Conservation (phyloP, 2,329 filamentous ascomycete species). For the Fusarium buxicola region DNA sequence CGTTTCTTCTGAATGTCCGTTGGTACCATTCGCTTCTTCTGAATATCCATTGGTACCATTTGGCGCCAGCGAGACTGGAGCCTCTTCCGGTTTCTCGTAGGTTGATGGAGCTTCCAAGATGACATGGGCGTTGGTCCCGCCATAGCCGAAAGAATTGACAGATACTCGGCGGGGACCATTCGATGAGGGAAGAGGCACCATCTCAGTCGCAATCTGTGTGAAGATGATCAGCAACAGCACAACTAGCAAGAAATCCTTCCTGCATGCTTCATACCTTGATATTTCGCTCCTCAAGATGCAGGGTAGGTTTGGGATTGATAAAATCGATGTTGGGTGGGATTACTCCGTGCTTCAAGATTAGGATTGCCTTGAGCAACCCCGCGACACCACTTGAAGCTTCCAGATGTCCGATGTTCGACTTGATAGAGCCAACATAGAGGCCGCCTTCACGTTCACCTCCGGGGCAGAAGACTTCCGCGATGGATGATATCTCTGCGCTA, state of each 20-base stretch:
- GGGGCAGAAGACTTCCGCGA: slow-evolving; percentile 27
- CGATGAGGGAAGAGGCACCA: slow-evolving; percentile 10
- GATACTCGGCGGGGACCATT: slow-evolving; percentile 16
- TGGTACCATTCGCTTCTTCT: neutral
- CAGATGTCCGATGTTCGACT: slow-evolving; percentile 28
- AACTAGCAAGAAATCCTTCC: neutral
- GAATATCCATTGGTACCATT: slow-evolving; percentile 9
- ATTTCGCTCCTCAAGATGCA: slow-evolving; percentile 12
- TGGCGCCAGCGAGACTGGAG: neutral
- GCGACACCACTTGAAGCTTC: slow-evolving; percentile 32
- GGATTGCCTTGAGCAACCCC: slow-evolving; percentile 23
- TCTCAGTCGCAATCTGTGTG: slow-evolving; percentile 15
- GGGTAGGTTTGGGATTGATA: slow-evolving; percentile 18
- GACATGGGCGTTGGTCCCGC: slow-evolving; percentile 32
- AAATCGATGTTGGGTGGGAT: slow-evolving; percentile 28
- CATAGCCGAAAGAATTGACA: slow-evolving; percentile 28
- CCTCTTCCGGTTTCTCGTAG: neutral
- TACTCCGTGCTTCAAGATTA: slow-evolving; percentile 23
- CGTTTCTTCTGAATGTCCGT: neutral
- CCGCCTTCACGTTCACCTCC: neutral
- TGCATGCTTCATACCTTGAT: slow-evolving; percentile 8
- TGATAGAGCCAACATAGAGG: slow-evolving; percentile 30
- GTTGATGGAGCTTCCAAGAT: slow-evolving; percentile 24
- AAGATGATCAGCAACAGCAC: neutral
- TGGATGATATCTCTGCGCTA: slow-evolving; percentile 25